These are phyloP conservation scores for Colletotrichum gigasporum DNA, from an alignment of 2,329 filamentous ascomycete species.

Conservation along the genomic window DNA sequence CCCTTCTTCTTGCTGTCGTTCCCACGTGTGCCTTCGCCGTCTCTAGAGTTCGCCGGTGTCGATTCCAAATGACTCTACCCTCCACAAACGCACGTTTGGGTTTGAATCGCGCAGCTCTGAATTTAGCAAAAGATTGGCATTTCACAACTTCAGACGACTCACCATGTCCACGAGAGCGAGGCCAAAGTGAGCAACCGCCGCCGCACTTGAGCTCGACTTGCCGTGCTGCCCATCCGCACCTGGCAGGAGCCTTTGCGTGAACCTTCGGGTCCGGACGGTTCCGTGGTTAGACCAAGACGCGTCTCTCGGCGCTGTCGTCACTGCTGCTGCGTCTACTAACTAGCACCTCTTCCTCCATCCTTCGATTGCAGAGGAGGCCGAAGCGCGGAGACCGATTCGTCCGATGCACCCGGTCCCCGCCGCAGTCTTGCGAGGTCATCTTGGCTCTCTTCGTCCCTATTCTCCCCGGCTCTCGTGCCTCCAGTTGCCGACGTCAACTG, in stretches of 20 bases:
- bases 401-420: not conserved
- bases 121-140: constrained; percentile 20
- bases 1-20: constrained; percentile 15
- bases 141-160: constrained; percentile 16
- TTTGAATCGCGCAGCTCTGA: constrained; percentile 20
- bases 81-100: constrained; percentile 2
- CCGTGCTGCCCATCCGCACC: too few relatives aligned
- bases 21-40: not conserved
- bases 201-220: too few relatives aligned
- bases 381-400: constrained; percentile 9
- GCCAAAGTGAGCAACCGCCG: too few relatives aligned
- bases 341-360: not conserved
- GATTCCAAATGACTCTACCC: constrained; percentile 19
- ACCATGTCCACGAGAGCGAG: too few relatives aligned
- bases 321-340: not conserved
- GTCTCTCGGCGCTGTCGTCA: not conserved
- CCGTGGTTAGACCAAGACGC: constrained; percentile 8
- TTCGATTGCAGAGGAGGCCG: not conserved
- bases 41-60: not conserved
- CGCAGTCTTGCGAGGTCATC: not conserved
- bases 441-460: not conserved
- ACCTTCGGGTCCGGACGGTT: constrained; percentile 3
- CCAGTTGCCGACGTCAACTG: not conserved
- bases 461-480: not conserved
- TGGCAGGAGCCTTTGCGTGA: too few relatives aligned